phyloP scores from a whole-genome alignment of 306 rosid species.

The Sechiopsis laciniata region DNA sequence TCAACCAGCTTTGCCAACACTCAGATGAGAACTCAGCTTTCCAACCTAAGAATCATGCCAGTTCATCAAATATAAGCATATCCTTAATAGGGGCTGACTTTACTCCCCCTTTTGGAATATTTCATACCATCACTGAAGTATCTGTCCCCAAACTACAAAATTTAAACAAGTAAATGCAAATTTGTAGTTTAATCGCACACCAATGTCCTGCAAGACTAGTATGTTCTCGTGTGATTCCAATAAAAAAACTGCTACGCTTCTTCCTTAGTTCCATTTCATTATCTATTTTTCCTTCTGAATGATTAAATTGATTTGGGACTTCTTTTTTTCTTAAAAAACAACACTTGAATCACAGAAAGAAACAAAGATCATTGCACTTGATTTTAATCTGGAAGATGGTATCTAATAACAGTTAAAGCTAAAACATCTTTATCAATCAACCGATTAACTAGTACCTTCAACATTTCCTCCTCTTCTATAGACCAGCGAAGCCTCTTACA shows the following conservation, averaged over 20 bases:
- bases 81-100: not conserved
- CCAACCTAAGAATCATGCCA: not conserved
- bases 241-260: not conserved
- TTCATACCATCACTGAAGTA: not conserved
- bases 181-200: not conserved
- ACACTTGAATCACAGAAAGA: not conserved
- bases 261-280: not conserved
- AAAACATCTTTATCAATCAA: slow-evolving; percentile 4
- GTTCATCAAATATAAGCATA: not conserved
- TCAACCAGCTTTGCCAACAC: slow-evolving; percentile 1
- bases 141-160: not conserved
- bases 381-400: not conserved
- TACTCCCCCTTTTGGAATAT: not conserved
- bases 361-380: not conserved
- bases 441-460: slow-evolving; percentile 33
- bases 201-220: not conserved
- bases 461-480: slow-evolving; percentile 39
- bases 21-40: not conserved
- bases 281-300: not conserved
- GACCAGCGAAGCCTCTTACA: slow-evolving; percentile 39
- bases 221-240: not conserved
- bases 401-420: not conserved
- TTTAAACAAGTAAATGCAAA: not conserved
- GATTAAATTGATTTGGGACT: not conserved
- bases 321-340: not conserved